Conservation (phyloP, 1,284 basidiomycete species). For the Pascua sp. region DNA sequence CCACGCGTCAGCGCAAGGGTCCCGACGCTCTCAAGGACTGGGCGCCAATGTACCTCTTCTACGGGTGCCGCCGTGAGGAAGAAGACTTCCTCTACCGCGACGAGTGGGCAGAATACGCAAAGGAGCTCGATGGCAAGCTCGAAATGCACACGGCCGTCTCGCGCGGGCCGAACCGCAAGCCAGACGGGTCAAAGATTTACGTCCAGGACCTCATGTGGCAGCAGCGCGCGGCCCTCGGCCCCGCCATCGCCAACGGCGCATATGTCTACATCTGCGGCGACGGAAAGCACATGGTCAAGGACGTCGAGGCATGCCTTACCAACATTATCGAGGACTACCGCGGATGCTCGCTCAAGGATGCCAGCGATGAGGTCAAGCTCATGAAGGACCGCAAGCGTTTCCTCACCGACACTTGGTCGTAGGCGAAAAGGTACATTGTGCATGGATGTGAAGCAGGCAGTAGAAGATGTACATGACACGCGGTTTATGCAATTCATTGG, state of each 20-base stretch:
- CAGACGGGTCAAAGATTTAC: conserved; percentile 90
- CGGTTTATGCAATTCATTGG: no score
- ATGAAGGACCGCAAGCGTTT: conserved; percentile 72
- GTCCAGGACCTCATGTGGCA: conserved; percentile 96
- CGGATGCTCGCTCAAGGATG: conserved; percentile 79
- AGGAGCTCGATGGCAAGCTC: conserved; percentile 88
- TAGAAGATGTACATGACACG: no score
- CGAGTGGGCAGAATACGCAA: conserved; percentile 85
- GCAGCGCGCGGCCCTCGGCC: conserved; percentile 71
- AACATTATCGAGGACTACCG: conserved; percentile 92
- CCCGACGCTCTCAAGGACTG: conserved; percentile 84
- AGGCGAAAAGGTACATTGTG: conserved; percentile 1
- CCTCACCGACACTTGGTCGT: conserved; percentile 44
- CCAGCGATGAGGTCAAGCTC: conserved; percentile 81
- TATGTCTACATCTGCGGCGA: conserved; percentile 96
- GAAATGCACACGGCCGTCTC: conserved; percentile 83
- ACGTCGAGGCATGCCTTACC: conserved; percentile 82
- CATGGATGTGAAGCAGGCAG: no score
- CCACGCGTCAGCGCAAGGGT: conserved; percentile 85
- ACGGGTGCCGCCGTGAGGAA: conserved; percentile 81
- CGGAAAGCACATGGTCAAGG: conserved; percentile 91
- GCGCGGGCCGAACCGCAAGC: conserved; percentile 70
- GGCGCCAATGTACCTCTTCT: conserved; percentile 92
- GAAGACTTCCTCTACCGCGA: conserved; percentile 93
- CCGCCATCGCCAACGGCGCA: conserved; percentile 86